These are phyloP conservation scores for Colletotrichum tropicale DNA, from an alignment of 2,329 filamentous ascomycete genomes.

Conservation along the genomic window DNA sequence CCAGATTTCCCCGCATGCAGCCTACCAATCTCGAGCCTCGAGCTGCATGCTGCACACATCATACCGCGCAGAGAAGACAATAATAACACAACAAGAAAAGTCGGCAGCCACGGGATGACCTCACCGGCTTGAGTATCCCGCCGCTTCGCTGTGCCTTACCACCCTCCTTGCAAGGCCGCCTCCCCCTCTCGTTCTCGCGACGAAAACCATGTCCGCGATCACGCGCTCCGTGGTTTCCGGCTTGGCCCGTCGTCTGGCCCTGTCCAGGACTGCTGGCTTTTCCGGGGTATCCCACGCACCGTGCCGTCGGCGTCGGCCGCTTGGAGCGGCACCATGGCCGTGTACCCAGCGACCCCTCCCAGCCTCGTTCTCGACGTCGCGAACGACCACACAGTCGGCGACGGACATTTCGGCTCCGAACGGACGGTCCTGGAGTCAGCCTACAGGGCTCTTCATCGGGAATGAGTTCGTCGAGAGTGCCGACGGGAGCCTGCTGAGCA, in stretches of 20 bases:
- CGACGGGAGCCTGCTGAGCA: slow-evolving; percentile 66
- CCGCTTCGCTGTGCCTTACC: background rate
- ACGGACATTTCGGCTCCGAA: slow-evolving; percentile 77
- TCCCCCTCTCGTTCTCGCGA: slow-evolving; percentile 9
- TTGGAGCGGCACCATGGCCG: background rate
- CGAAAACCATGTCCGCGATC: background rate
- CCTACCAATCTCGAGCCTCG: background rate
- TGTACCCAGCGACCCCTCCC: background rate
- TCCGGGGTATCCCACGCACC: background rate
- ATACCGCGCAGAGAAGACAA: background rate
- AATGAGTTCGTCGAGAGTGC: slow-evolving; percentile 77
- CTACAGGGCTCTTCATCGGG: slow-evolving; percentile 82
- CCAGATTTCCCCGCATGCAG: background rate
- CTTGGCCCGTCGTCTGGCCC: background rate
- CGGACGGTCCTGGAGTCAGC: slow-evolving; percentile 73
- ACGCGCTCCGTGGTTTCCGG: background rate
- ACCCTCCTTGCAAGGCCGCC: background rate
- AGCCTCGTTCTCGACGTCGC: background rate
- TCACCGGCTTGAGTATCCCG: background rate
- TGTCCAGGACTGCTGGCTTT: background rate
- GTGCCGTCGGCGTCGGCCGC: background rate
- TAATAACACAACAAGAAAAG: background rate
- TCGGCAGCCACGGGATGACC: background rate
- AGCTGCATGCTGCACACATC: background rate
- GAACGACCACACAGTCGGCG: slow-evolving; percentile 26